phyloP scores from a whole-genome alignment of 1,284 basidiomycete species.

The Amylostereum areolatum region DNA sequence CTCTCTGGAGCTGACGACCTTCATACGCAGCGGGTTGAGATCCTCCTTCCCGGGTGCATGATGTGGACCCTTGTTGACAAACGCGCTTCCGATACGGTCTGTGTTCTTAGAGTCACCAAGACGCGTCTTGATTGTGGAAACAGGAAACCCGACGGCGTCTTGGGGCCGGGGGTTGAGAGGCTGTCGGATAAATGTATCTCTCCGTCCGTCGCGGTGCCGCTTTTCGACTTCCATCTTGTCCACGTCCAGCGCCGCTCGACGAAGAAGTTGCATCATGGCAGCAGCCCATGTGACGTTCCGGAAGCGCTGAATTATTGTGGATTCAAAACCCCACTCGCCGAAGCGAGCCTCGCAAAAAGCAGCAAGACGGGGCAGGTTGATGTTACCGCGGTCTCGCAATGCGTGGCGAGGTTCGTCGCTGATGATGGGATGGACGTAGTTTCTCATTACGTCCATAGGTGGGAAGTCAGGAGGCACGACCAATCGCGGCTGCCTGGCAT shows the following conservation, averaged over 20 bases:
- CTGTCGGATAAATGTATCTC: slow-evolving; percentile 16
- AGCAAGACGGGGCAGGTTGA: slow-evolving; percentile 39
- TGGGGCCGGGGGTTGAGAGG: slow-evolving; percentile 13
- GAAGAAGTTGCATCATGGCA: slow-evolving; percentile 33
- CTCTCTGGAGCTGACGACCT: slow-evolving; percentile 26
- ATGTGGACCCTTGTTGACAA: slow-evolving; percentile 24
- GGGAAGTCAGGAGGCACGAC: slow-evolving; percentile 35
- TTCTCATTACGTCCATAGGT: slow-evolving; percentile 31
- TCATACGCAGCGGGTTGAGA: slow-evolving; percentile 24
- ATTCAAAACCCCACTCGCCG: slow-evolving; percentile 46
- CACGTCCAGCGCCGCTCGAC: slow-evolving; percentile 34
- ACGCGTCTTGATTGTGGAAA: slow-evolving; percentile 24
- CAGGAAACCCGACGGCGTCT: slow-evolving; percentile 29
- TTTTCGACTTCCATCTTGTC: slow-evolving; percentile 28
- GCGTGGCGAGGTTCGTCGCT: slow-evolving; percentile 21
- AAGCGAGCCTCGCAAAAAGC: slow-evolving; percentile 49
- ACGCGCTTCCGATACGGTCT: slow-evolving; percentile 26
- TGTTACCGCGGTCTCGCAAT: slow-evolving; percentile 24
- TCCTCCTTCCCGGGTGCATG: slow-evolving; percentile 12
- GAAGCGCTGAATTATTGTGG: slow-evolving; percentile 35
- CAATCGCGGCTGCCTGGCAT: slow-evolving; percentile 24
- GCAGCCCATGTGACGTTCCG: slow-evolving; percentile 33
- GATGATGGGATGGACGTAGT: slow-evolving; percentile 38
- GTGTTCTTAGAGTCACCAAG: slow-evolving; percentile 19
- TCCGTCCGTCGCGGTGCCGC: slow-evolving; percentile 14